Conservation (phyloP, 345 rosid genomes). For the Hypericum androsaemum region DNA sequence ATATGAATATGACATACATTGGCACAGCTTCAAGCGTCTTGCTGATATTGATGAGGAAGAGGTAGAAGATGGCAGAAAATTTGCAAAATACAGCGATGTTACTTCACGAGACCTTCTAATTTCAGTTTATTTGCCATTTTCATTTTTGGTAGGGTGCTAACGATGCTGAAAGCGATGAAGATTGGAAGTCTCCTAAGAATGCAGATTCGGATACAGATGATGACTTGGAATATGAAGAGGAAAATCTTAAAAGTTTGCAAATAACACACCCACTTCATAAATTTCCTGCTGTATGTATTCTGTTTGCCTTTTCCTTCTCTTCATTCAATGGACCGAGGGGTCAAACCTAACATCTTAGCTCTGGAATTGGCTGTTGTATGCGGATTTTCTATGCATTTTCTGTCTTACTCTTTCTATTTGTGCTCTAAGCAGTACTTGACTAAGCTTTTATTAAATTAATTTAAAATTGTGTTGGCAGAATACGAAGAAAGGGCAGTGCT, state of each 20-base stretch:
- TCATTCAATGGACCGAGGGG: not conserved
- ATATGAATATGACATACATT: conserved; percentile 77
- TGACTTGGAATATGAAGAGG: conserved; percentile 49
- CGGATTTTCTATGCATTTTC: too few species aligned
- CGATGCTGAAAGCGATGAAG: conserved; percentile 60
- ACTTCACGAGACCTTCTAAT: conserved; percentile 2
- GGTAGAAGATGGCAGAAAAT: conserved; percentile 21
- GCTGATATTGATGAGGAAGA: conserved; percentile 58
- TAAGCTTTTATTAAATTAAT: not conserved
- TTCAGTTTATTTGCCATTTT: conserved; percentile 7
- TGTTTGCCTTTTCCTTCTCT: conserved; percentile 5
- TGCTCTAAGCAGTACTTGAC: too few species aligned
- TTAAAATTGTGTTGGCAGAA: conserved; percentile 36
- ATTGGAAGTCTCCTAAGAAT: conserved; percentile 46
- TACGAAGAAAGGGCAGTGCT: conserved; percentile 60
- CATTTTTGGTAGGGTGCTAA: conserved; percentile 34
- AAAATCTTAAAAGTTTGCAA: conserved; percentile 24
- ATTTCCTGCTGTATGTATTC: conserved; percentile 48
- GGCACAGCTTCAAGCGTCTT: conserved; percentile 85
- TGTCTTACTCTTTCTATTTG: too few species aligned
- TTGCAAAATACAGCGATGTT: not conserved
- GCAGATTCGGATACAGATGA: conserved; percentile 50
- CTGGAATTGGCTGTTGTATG: too few species aligned
- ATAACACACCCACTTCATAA: conserved; percentile 25
- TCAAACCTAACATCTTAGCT: not conserved